Base-by-base conservation (phyloP, 305 asterid species). In the Salvia sclarea region DNA sequence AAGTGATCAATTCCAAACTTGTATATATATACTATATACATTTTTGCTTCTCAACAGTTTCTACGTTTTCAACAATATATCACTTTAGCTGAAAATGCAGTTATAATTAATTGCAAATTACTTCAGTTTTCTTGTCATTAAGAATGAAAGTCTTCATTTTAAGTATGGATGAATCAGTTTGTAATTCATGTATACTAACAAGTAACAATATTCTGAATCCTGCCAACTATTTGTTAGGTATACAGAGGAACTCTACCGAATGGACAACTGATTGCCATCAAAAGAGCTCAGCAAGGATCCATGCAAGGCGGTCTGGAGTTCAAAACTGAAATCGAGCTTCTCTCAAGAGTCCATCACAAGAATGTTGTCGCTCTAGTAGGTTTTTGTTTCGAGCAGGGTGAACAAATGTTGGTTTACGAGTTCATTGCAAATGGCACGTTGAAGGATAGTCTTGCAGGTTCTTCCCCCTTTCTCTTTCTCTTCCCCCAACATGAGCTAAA, bases 281-380 rank as follows among this genome's bases (percentile, higher is more conserved):
- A 90, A 80, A 79, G 97, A 80, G 95, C 97, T 81, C 84, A 77
- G 56, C 86, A 77, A 35, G 92, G 94, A 76, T 86, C 95, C 0
- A 78, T 54, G 85, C 95, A 90, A 69, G 93, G 95, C 18, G 83
- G 79, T 9, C 78, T 73, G 9, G 96, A 90, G 87, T 90, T 88
- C 85, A 90, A 85, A 76, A 86, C 92, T 14, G 97, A 90, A 80
- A 86, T 90, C 35, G 96, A 90, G 82, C 95, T 88, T 75, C 97
- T 90, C 71, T 90, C 96, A 3, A 85, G 97, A 58, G 97, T 90
- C 79, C 97, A 90, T 69, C 97, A 86, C 89, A 90, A 83, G 82
- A 90, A 90, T 40, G 84, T 90, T 8, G 96, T 90, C 52, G 61
- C 78, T 52, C 84, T 90, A 22, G 76, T 78, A 2, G 95, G 97